Percentiles rank a stretch among this genome's conserved stretches.
These are phyloP conservation scores for Toxicodendron radicans DNA, from an alignment of 345 rosid genomes.

Conservation along the genomic window DNA sequence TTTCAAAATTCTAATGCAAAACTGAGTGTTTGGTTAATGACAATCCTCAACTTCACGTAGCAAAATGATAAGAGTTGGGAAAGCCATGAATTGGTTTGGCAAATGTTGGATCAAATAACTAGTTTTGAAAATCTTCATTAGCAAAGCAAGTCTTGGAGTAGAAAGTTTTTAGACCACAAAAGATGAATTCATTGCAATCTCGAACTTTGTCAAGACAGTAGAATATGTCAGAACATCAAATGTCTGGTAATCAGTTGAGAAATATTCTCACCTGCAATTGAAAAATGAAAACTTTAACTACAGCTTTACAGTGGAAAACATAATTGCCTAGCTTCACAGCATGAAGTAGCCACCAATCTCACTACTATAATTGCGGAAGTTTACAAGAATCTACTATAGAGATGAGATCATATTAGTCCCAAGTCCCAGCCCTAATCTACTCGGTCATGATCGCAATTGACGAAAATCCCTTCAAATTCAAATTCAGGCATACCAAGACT, in stretches of 20 bases:
- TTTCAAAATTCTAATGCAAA: no score
- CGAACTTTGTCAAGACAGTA: constrained; percentile 15
- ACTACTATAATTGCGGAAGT: neutral
- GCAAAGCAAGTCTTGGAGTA: neutral
- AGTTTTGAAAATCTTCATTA: neutral
- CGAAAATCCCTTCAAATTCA: neutral
- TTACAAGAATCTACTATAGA: neutral
- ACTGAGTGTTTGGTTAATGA: no score
- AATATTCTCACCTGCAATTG: constrained; percentile 33
- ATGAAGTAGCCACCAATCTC: neutral
- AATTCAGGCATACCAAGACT: neutral
- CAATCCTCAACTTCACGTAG: no score
- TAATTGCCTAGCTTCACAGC: constrained; percentile 25
- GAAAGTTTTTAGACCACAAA: neutral
- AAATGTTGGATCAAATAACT: neutral
- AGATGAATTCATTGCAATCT: constrained; percentile 27
- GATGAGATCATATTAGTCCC: constrained; percentile 6
- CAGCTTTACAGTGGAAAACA: constrained; percentile 40
- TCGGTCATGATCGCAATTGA: neutral
- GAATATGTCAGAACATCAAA: constrained; percentile 29
- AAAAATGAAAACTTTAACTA: constrained; percentile 34
- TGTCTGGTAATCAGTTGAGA: constrained; percentile 26
- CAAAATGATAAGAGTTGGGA: no score
- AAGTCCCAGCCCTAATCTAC: constrained; percentile 22
- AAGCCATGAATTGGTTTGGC: neutral